Evolutionary conservation across 805 yeast genomes (phyloP), one percentile per base, ranked within the genome.

Genomic region (Ogataea wickerhamii): DNA sequence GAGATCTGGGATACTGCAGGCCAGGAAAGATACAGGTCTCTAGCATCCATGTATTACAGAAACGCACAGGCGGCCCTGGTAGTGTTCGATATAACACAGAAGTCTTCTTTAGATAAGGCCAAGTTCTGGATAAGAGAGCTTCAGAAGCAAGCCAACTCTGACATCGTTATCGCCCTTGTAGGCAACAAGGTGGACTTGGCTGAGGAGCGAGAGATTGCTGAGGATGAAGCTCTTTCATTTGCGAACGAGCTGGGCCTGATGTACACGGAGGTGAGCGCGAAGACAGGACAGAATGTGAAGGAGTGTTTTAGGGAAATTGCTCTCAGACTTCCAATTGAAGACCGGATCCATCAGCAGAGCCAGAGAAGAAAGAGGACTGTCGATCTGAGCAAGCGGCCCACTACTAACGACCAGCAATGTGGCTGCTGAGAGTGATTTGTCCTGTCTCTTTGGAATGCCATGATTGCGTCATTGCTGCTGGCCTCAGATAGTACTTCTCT

Each of bases 1-100:
- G 93, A 84, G 55, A 82, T 84, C 36, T 84, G 93, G 94, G 94
- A 84, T 55, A 83, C 91, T 2, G 89, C 91, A 0, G 93, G 94
- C 5, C 93, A 84, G 58, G 93, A 84, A 52, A 64, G 94, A 39
- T 84, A 83, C 53, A 73, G 82, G 45, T 78, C 87, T 0, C 64
- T 84, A 47, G 86, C 91, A 4, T 88, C 91, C 21, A 84, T 84
- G 88, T 84, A 84, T 61, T 84, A 84, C 58, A 61, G 94, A 49
- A 82, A 82, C 53, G 84, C 89, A 19, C 82, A 84, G 58, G 83
- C 87, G 24, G 93, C 94, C 0, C 61, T 84, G 28, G 82, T 86
- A 13, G 91, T 83, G 2, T 84, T 78, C 54, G 94, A 84, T 56
- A 76, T 84, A 38, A 81, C 89, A 1, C 78, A 76, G 47, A 68